Conservation (phyloP, 441 rosid species). For the Sinapis alba region DNA sequence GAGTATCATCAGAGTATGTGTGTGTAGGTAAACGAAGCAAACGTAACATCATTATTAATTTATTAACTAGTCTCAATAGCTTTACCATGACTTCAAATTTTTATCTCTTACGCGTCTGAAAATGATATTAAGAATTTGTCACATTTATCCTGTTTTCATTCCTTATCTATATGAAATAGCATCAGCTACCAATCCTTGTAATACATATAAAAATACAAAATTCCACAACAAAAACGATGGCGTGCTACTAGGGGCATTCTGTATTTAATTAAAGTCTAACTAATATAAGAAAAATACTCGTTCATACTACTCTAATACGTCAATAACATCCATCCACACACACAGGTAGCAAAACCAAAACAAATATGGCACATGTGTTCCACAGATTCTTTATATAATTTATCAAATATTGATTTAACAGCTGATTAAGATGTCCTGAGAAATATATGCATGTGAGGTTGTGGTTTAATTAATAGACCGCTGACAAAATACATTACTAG, state of each 20-base stretch:
- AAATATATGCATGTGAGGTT: not conserved
- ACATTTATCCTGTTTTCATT: not conserved
- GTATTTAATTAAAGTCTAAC: slow-evolving; percentile 23
- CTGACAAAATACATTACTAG: not conserved
- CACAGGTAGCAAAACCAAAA: not conserved
- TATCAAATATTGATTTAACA: not conserved
- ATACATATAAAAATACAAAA: not conserved
- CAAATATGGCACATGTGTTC: not conserved
- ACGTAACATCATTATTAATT: slow-evolving; percentile 11
- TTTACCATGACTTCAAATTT: slow-evolving; percentile 28
- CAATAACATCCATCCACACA: not conserved
- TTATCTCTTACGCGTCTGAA: slow-evolving; percentile 12
- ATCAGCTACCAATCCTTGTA: not conserved
- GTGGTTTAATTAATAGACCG: not conserved
- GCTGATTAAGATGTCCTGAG: slow-evolving; percentile 1
- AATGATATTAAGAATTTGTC: slow-evolving; percentile 7
- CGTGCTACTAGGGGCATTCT: slow-evolving; percentile 21
- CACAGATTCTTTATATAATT: slow-evolving; percentile 11
- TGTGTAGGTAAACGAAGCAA: slow-evolving; percentile 11
- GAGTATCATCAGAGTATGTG: not conserved
- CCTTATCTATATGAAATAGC: slow-evolving; percentile 13
- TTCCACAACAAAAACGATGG: slow-evolving; percentile 27
- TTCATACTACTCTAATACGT: not conserved
- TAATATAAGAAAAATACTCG: not conserved
- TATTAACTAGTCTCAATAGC: slow-evolving; percentile 26